Conservation (phyloP, 1,139 yeast species). For the Candida gigantensis region DNA sequence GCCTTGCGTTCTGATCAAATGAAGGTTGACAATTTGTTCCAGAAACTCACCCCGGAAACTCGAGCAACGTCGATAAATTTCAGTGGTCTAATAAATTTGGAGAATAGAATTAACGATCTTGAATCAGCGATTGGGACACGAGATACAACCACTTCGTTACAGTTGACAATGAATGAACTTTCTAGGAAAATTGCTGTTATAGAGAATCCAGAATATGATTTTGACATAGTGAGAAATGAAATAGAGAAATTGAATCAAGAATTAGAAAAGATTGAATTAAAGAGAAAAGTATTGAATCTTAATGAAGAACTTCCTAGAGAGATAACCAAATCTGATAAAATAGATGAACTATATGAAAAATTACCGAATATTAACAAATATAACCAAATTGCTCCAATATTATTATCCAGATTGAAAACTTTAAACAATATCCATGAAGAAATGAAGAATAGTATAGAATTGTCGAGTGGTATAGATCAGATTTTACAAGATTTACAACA, state of each 20-base stretch:
- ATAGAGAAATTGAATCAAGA: slow-evolving; percentile 18
- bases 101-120: slow-evolving; percentile 23
- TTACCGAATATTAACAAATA: slow-evolving; percentile 40
- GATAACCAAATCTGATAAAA: slow-evolving; percentile 19
- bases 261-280: slow-evolving; percentile 20
- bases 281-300: slow-evolving; percentile 16
- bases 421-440: slow-evolving; percentile 48
- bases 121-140: slow-evolving; percentile 25
- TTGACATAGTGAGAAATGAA: slow-evolving; percentile 21
- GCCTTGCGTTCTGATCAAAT: background rate
- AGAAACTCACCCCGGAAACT: background rate
- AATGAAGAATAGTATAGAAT: slow-evolving; percentile 27
- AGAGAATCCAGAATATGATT: slow-evolving; percentile 34
- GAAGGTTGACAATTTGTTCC: slow-evolving; percentile 4
- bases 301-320: slow-evolving; percentile 2
- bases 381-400: slow-evolving; percentile 37
- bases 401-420: slow-evolving; percentile 45
- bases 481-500: slow-evolving; percentile 31
- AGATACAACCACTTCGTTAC: slow-evolving; percentile 21
- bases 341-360: slow-evolving; percentile 38
- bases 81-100: slow-evolving; percentile 17
- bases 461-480: slow-evolving; percentile 35
- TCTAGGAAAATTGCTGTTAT: slow-evolving; percentile 38
- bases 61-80: slow-evolving; percentile 2
- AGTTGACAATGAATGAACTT: slow-evolving; percentile 33